Evolutionary conservation across 257 asterid species (phyloP).

Genomic region (Przewalskia tangutica): DNA sequence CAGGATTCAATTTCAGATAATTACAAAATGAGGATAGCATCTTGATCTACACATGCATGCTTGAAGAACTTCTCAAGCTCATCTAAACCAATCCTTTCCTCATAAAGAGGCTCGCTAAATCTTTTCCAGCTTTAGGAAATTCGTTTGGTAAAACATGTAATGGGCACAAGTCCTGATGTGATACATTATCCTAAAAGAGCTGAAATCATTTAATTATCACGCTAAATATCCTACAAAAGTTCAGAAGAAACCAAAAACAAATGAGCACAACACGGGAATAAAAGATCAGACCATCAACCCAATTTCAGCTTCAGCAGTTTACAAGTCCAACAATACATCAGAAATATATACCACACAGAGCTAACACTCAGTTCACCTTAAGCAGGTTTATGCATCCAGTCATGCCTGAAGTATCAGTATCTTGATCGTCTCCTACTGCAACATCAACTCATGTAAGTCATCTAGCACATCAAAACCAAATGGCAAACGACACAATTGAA

Average conservation of each 20-base stretch:
- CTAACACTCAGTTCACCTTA: not conserved
- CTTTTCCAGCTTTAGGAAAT: not conserved
- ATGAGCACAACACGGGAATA: not conserved
- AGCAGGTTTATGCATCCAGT: not conserved
- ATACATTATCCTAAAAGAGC: not conserved
- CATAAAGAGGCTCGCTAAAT: not conserved
- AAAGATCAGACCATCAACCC: not conserved
- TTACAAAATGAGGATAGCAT: not conserved
- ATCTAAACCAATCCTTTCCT: not conserved
- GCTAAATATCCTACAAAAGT: not conserved
- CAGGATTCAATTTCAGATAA: not conserved
- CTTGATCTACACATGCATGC: not conserved
- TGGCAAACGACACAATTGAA: not conserved
- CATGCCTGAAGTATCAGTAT: conserved; percentile 22
- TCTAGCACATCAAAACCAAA: not conserved
- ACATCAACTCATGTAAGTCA: not conserved
- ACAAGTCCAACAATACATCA: not conserved
- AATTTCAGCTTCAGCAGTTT: not conserved
- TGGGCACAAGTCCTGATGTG: not conserved
- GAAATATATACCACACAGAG: not conserved
- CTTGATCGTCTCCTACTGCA: conserved; percentile 61
- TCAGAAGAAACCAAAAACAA: not conserved
- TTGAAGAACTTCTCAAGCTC: not conserved
- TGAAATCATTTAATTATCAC: not conserved
- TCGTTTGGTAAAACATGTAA: not conserved